Conservation (phyloP, 164 flowering plant genomes). For the Echeveria elegans region DNA sequence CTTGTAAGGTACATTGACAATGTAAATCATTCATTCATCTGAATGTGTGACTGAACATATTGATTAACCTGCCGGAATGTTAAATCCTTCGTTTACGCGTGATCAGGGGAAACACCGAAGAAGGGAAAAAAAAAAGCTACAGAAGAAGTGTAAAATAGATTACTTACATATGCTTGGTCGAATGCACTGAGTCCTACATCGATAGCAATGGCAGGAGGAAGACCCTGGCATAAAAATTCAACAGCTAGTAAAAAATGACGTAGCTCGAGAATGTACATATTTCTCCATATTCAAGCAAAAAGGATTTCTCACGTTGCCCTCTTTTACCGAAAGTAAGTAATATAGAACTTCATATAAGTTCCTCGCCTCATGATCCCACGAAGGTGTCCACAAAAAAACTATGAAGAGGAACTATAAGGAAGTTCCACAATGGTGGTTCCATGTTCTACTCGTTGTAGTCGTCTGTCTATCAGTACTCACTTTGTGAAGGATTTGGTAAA, state of each 20-base stretch:
- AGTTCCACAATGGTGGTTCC: constrained; percentile 87
- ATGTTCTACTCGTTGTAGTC: constrained; percentile 20
- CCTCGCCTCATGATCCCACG: constrained; percentile 27
- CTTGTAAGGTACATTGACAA: no score
- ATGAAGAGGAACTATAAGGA: constrained; percentile 62
- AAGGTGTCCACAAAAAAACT: constrained; percentile 52
- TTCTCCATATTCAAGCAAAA: no score
- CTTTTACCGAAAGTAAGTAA: constrained; percentile 45
- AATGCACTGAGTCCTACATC: constrained; percentile 88
- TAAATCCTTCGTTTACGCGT: no score
- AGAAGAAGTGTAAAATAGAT: not conserved
- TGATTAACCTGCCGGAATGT: no score
- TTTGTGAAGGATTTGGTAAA: constrained; percentile 50
- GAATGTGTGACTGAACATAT: no score
- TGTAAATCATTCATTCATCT: constrained; percentile 95
- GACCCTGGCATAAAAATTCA: constrained; percentile 49
- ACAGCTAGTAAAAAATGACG: no score
- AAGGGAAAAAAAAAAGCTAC: not conserved
- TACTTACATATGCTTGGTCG: constrained; percentile 92
- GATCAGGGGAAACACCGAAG: no score
- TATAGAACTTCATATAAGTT: constrained; percentile 22
- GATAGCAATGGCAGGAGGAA: constrained; percentile 79
- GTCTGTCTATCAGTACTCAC: constrained; percentile 31
- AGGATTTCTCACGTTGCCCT: constrained; percentile 56
- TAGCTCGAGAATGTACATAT: no score